Base-by-base conservation (phyloP, 305 asterid genomes). In the Nicotiana rustica region DNA sequence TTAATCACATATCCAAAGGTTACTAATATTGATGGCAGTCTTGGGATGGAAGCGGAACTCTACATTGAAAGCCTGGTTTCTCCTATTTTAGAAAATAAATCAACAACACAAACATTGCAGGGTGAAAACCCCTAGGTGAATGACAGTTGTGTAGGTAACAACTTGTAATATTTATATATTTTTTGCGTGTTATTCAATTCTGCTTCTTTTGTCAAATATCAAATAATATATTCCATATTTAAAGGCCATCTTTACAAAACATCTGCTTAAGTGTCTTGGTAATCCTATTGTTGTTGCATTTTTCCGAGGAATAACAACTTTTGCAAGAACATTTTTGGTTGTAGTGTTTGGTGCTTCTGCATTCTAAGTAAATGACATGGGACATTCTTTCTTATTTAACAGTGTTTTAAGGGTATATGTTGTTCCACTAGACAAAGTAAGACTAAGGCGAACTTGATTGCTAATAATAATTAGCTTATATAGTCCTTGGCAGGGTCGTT, bases 61-160 rank as follows among this genome's bases (percentile, higher is more conserved):
- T 70, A 70, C 52, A 56, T 70, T 36, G 71, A 61, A 41, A 61
- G 60, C 71, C 31, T 59, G n/a, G 69, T 59, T 78, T 78, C 69
- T 29, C 69, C 69, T 0, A 7, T 33, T 77, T 56, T 66, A 57
- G 21, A 77, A 33, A 6, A 5, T 4, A 49, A 49, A 10, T 12
- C 56, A 49, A 49, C 15, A 13, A 1, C 15, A 49, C 1, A 49
- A 64, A 25, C n/a, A 18, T 19, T 61, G 67, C 21, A 61, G 67
- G 67, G 35, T 19, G 6, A 35, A 62, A 21, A 19, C 21, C 21
- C 35, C 12, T 35, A 3, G 6, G 35, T 21, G 35, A 62, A 62
- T 21, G 67, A 62, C 15, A 21, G 15, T 3, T 61, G 4, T 62
- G 17, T 62, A 21, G 36, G 35, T 62, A 62, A 62, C 35, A 25